Evolutionary conservation across 495 filamentous ascomycete species (phyloP).

Genomic region (Sphaerosporella brunnea): DNA sequence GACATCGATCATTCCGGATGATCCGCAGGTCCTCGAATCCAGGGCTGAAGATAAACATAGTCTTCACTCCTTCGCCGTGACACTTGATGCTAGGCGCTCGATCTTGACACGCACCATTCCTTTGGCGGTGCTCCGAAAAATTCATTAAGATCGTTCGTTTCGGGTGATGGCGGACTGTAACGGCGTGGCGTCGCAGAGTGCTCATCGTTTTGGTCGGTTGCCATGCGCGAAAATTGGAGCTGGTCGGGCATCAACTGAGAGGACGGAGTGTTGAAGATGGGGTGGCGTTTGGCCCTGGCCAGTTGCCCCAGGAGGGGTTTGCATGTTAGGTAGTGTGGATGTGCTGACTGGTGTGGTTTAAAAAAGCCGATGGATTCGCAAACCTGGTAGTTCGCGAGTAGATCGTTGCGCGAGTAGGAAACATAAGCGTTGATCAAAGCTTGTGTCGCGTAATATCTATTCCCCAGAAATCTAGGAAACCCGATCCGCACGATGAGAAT

Average conservation of each 20-base stretch:
- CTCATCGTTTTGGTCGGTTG: constrained; percentile 1
- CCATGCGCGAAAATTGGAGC: constrained; percentile 28
- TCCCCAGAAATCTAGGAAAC: not conserved
- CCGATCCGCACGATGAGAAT: not conserved
- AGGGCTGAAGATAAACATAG: constrained; percentile 6
- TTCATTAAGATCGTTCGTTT: constrained; percentile 2
- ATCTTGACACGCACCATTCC: constrained; percentile 8
- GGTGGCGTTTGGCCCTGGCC: constrained; percentile 17
- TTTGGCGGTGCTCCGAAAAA: constrained; percentile 5
- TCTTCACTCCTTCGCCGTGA: constrained; percentile 6
- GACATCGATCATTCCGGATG: not conserved
- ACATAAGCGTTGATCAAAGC: constrained; percentile 1
- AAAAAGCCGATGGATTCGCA: not conserved
- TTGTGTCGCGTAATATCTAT: not conserved
- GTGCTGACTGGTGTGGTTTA: not conserved
- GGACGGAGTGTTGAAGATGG: constrained; percentile 16
- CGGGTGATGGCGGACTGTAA: constrained; percentile 5
- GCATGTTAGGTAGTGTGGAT: constrained; percentile 3
- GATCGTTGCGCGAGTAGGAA: constrained; percentile 3
- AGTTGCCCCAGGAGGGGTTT: constrained; percentile 11
- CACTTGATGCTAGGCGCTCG: not conserved
- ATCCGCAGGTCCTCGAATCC: constrained; percentile 6
- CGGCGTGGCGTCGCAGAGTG: constrained; percentile 11
- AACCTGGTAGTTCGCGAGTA: constrained; percentile 2
- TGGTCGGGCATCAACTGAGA: constrained; percentile 19